Percentiles rank a stretch among this genome's conserved stretches.
phyloP scores from a whole-genome alignment of 495 filamentous ascomycete species.

The Wilcoxina mikolae region DNA sequence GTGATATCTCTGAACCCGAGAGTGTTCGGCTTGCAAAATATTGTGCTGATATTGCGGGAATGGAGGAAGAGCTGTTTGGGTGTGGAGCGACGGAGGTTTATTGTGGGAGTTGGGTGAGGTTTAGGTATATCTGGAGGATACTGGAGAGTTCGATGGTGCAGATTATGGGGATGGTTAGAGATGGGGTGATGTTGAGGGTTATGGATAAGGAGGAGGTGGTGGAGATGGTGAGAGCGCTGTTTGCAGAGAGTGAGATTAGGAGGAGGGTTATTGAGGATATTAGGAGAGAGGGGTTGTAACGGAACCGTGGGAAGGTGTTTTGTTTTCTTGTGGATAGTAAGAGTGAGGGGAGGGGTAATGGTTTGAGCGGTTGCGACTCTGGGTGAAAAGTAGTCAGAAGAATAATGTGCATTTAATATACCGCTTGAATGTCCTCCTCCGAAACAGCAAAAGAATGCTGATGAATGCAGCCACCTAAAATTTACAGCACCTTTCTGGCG shows the following conservation, averaged over 20 bases:
- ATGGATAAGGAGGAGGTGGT: slow-evolving; percentile 70
- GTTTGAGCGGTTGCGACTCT: too few species aligned
- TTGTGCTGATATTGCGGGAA: slow-evolving; percentile 51
- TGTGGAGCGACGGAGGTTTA: slow-evolving; percentile 56
- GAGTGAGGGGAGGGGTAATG: too few species aligned
- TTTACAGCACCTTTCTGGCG: too few species aligned
- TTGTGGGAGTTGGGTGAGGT: slow-evolving; percentile 68
- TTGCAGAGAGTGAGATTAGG: slow-evolving; percentile 72
- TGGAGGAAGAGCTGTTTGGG: slow-evolving; percentile 63
- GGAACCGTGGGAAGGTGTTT: background rate
- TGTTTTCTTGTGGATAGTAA: background rate
- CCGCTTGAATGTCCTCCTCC: too few species aligned
- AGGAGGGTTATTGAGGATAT: slow-evolving; percentile 70
- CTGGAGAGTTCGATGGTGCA: slow-evolving; percentile 80
- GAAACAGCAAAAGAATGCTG: too few species aligned
- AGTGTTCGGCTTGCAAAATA: slow-evolving; percentile 61
- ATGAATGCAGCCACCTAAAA: too few species aligned
- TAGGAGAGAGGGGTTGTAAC: slow-evolving; percentile 7
- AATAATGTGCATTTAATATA: too few species aligned
- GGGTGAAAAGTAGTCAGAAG: too few species aligned
- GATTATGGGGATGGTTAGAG: slow-evolving; percentile 74
- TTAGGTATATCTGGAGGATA: slow-evolving; percentile 78
- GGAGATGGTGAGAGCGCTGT: slow-evolving; percentile 74
- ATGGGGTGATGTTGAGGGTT: slow-evolving; percentile 52
- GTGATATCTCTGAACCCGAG: slow-evolving; percentile 75